These are phyloP conservation scores for Pseudozyma thailandica DNA, from an alignment of 1,284 basidiomycete genomes.

Conservation along the genomic window DNA sequence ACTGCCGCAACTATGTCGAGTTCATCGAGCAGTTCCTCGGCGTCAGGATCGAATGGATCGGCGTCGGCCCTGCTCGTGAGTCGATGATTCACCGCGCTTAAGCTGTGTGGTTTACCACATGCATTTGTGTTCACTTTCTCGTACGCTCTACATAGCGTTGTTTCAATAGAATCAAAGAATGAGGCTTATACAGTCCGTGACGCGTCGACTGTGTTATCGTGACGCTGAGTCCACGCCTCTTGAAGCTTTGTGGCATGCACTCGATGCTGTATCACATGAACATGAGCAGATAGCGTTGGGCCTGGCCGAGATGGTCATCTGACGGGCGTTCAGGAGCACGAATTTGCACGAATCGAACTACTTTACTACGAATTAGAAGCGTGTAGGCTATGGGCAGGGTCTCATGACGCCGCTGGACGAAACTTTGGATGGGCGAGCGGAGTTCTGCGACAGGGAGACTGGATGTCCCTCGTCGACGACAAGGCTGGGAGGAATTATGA, in stretches of 20 bases:
- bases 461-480: too few relatives aligned
- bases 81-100: constrained; percentile 75
- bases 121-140: background rate
- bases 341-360: background rate
- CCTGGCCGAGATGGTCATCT: constrained; percentile 5
- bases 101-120: background rate
- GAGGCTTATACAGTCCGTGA: background rate
- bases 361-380: background rate
- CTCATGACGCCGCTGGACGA: constrained; percentile 4
- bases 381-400: background rate
- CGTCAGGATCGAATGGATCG: constrained; percentile 90
- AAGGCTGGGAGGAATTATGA: too few relatives aligned
- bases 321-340: background rate
- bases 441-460: too few relatives aligned
- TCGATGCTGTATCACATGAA: constrained; percentile 6
- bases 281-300: background rate
- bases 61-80: constrained; percentile 84
- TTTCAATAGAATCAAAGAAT: constrained; percentile 37
- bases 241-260: background rate
- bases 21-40: constrained; percentile 85
- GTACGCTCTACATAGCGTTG: constrained; percentile 36
- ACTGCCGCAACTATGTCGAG: constrained; percentile 86
- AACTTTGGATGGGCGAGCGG: background rate
- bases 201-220: background rate
- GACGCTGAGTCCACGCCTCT: background rate